Conservation (phyloP, 2,329 filamentous ascomycete genomes). For the Pseudopyricularia javanii region DNA sequence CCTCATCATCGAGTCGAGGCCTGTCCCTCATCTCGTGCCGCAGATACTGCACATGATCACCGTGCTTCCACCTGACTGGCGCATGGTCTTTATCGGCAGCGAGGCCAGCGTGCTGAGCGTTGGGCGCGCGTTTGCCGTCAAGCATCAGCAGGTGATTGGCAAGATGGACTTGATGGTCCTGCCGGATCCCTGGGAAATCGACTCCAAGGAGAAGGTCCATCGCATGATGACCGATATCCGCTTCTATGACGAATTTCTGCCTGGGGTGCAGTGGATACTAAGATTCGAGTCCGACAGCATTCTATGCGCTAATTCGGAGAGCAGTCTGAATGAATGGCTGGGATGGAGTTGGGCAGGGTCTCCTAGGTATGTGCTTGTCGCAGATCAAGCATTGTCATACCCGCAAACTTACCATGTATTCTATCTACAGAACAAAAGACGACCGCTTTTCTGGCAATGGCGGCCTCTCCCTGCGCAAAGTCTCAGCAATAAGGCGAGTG, state of each 20-base stretch:
- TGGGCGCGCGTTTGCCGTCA: slow-evolving; percentile 29
- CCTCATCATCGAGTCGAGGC: slow-evolving; percentile 36
- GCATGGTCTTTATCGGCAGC: slow-evolving; percentile 39
- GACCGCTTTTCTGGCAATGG: slow-evolving; percentile 38
- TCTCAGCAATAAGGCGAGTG: slow-evolving; percentile 35
- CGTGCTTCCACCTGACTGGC: slow-evolving; percentile 41
- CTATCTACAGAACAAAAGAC: slow-evolving; percentile 17
- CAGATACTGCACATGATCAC: slow-evolving; percentile 38
- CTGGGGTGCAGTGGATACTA: slow-evolving; percentile 39
- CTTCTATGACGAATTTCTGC: slow-evolving; percentile 39
- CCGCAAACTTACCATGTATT: background rate
- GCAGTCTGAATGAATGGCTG: slow-evolving; percentile 39
- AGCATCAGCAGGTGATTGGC: slow-evolving; percentile 34
- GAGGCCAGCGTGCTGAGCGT: slow-evolving; percentile 32
- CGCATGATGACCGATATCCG: slow-evolving; percentile 34
- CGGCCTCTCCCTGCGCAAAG: slow-evolving; percentile 38
- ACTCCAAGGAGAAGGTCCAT: slow-evolving; percentile 32
- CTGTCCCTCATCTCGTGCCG: slow-evolving; percentile 33
- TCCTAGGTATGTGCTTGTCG: slow-evolving; percentile 23
- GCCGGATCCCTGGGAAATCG: slow-evolving; percentile 32
- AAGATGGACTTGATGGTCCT: slow-evolving; percentile 38
- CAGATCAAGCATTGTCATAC: background rate
- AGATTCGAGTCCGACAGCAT: slow-evolving; percentile 44
- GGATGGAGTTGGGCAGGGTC: slow-evolving; percentile 42
- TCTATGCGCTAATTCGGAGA: slow-evolving; percentile 39